Conservation (phyloP, 257 asterid species). For the Capsicum chinense region DNA sequence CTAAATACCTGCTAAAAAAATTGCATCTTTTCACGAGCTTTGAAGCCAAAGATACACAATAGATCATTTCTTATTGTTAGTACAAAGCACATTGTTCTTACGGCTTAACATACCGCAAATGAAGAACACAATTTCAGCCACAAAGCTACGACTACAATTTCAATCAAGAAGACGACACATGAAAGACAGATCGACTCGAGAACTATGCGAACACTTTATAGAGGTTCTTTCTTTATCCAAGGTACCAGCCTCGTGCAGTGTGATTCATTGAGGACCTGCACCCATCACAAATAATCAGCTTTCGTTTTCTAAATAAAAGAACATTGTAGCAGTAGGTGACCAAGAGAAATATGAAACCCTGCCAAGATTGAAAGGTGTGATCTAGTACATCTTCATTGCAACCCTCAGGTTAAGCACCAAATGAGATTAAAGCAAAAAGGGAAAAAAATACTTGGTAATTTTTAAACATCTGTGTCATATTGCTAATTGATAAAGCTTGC, state of each 20-base stretch:
- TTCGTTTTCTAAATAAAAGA: neutral
- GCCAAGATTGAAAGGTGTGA: too few species aligned
- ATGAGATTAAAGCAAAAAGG: too few species aligned
- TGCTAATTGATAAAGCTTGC: too few species aligned
- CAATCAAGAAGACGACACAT: neutral
- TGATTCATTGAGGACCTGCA: slow-evolving; percentile 10
- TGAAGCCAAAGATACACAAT: neutral
- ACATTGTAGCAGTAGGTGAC: neutral
- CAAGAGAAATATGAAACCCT: too few species aligned
- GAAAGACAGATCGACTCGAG: neutral
- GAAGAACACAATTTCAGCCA: neutral
- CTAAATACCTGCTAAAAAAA: neutral
- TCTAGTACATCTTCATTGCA: too few species aligned
- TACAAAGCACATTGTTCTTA: neutral
- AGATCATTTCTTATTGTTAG: neutral
- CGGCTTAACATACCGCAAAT: neutral
- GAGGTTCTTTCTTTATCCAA: neutral
- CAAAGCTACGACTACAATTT: neutral
- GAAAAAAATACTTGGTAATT: too few species aligned
- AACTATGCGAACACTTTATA: neutral
- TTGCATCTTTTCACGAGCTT: neutral
- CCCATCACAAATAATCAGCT: neutral
- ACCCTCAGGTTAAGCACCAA: too few species aligned
- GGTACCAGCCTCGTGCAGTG: neutral
- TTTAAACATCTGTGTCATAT: too few species aligned